Evolutionary conservation across 352 stramenopile genomes (phyloP).

Genomic region (Pythium phragmiticola): DNA sequence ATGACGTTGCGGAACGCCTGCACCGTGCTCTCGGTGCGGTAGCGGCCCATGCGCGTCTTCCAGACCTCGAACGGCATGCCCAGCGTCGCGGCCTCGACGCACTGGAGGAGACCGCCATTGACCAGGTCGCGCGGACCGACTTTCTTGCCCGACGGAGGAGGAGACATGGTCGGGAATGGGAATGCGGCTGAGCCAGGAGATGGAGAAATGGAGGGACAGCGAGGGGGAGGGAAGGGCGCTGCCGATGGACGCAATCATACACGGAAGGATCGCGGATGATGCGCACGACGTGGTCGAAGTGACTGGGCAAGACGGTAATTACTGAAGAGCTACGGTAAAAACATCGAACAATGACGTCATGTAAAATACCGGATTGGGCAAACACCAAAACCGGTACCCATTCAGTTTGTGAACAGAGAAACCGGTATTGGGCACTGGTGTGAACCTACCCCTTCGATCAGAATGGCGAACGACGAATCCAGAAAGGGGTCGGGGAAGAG

Average conservation of each 20-base stretch:
- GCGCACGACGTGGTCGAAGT: slow-evolving; percentile 22
- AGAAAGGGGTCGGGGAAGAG: neutral
- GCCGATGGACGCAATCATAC: neutral
- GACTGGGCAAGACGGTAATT: slow-evolving; percentile 20
- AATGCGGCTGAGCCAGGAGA: neutral
- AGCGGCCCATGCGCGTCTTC: slow-evolving; percentile 92
- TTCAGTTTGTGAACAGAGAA: neutral
- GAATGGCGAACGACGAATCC: neutral
- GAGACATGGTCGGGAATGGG: slow-evolving; percentile 34
- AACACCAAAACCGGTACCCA: neutral
- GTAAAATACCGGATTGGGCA: slow-evolving; percentile 1
- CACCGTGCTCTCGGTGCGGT: slow-evolving; percentile 73
- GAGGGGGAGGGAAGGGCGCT: neutral
- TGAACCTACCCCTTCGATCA: neutral
- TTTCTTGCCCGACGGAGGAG: slow-evolving; percentile 75
- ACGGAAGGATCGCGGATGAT: slow-evolving; percentile 18
- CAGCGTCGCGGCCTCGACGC: slow-evolving; percentile 85
- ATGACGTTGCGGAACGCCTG: slow-evolving; percentile 89
- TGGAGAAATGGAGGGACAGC: neutral
- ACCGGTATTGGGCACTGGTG: neutral
- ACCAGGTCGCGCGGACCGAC: slow-evolving; percentile 74
- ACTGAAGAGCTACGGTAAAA: slow-evolving; percentile 15
- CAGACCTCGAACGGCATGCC: slow-evolving; percentile 93
- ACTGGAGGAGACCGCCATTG: slow-evolving; percentile 84
- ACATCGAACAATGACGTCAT: slow-evolving; percentile 28